phyloP scores from a whole-genome alignment of 176 grass and related monocot genomes.

The Ensete glaucum region DNA sequence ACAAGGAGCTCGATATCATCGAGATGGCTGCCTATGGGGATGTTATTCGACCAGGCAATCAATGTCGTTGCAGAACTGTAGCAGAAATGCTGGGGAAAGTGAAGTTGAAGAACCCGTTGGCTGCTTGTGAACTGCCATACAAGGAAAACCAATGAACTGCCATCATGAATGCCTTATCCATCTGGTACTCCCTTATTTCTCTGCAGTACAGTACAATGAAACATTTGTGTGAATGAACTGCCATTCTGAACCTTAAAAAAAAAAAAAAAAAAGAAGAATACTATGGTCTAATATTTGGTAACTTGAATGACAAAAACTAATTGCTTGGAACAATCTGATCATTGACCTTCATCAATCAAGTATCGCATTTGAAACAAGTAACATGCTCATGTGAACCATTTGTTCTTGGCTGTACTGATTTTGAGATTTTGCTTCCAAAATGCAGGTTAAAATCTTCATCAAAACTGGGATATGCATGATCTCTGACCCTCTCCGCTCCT shows the following conservation, averaged over 20 bases:
- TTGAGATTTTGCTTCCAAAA: too few relatives aligned
- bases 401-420: too few relatives aligned
- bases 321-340: too few relatives aligned
- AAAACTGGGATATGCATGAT: too few relatives aligned
- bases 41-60: conserved; percentile 74
- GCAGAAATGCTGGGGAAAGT: conserved; percentile 81
- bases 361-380: too few relatives aligned
- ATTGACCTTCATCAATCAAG: too few relatives aligned
- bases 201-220: neutral
- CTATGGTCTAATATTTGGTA: neutral
- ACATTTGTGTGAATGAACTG: neutral
- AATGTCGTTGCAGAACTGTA: conserved; percentile 70
- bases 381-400: too few relatives aligned
- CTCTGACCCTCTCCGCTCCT: too few relatives aligned
- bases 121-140: conserved; percentile 62
- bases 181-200: neutral
- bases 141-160: conserved; percentile 20
- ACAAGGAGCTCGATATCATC: conserved; percentile 84
- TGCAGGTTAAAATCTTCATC: too few relatives aligned
- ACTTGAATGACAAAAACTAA: too few relatives aligned
- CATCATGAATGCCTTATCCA: neutral
- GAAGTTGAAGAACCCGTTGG: conserved; percentile 59
- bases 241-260: neutral
- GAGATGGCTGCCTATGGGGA: conserved; percentile 93
- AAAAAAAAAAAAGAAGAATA: neutral